phyloP scores from a whole-genome alignment of 1,139 yeast species.

The Kodamaea fungicola region DNA sequence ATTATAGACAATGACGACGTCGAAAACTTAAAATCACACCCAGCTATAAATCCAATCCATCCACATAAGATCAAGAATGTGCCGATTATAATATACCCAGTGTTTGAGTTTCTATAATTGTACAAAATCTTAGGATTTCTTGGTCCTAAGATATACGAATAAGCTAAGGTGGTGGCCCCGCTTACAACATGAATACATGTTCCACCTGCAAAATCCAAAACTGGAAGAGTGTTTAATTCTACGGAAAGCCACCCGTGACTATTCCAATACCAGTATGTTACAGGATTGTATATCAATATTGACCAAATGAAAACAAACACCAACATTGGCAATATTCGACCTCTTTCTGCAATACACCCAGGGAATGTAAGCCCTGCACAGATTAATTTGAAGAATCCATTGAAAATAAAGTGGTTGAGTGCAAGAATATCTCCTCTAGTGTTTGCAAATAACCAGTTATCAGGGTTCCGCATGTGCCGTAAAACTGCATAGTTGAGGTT shows the following conservation, averaged over 20 bases:
- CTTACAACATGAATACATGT: slow-evolving; percentile 60
- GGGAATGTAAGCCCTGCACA: slow-evolving; percentile 57
- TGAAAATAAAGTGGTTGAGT: slow-evolving; percentile 44
- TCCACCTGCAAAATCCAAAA: slow-evolving; percentile 65
- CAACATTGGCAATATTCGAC: slow-evolving; percentile 50
- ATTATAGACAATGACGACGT: slow-evolving; percentile 31
- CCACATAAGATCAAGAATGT: slow-evolving; percentile 41
- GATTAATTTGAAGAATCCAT: slow-evolving; percentile 49
- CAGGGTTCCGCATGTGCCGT: slow-evolving; percentile 27
- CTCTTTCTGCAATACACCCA: slow-evolving; percentile 57
- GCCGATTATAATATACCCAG: slow-evolving; percentile 49
- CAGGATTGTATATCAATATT: slow-evolving; percentile 56
- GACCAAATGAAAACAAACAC: slow-evolving; percentile 56
- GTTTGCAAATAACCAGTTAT: slow-evolving; percentile 23
- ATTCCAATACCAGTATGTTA: slow-evolving; percentile 68
- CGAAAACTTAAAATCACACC: slow-evolving; percentile 43
- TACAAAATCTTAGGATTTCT: slow-evolving; percentile 38
- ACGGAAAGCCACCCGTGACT: slow-evolving; percentile 53
- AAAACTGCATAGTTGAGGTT: slow-evolving; percentile 41
- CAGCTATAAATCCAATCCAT: slow-evolving; percentile 46
- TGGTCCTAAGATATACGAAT: slow-evolving; percentile 57
- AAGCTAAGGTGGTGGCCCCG: slow-evolving; percentile 58
- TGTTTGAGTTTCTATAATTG: slow-evolving; percentile 37
- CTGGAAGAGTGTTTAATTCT: slow-evolving; percentile 39
- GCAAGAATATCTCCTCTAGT: slow-evolving; percentile 41